Evolutionary conservation across 345 rosid genomes (phyloP).

Genomic region (Arabidopsis thaliana): TAIR10.1 NC_003070.9:2021001-2021500

Average conservation of each 20-base stretch:
- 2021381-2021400: constrained; percentile 87
- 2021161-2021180: constrained; percentile 25
- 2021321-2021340: constrained; percentile 19
- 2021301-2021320: constrained; percentile 23
- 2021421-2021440: constrained; percentile 33
- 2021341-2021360: constrained; percentile 14
- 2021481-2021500: background rate
- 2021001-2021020: constrained; percentile 40
- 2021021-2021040: constrained; percentile 21
- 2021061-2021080: constrained; percentile 5
- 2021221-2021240: constrained; percentile 12
- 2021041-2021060: constrained; percentile 14
- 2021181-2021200: constrained; percentile 12
- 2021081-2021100: constrained; percentile 17
- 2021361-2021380: constrained; percentile 69
- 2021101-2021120: constrained; percentile 5
- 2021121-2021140: constrained; percentile 26
- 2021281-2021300: constrained; percentile 14
- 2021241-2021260: constrained; percentile 26
- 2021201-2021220: constrained; percentile 13
- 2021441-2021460: constrained; percentile 6
- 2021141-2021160: constrained; percentile 18
- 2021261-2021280: constrained; percentile 27
- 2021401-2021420: constrained; percentile 68
- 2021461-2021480: constrained; percentile 25